Conservation (phyloP, 2,329 filamentous ascomycete genomes). For the Ceratocystis lukuohia region DNA sequence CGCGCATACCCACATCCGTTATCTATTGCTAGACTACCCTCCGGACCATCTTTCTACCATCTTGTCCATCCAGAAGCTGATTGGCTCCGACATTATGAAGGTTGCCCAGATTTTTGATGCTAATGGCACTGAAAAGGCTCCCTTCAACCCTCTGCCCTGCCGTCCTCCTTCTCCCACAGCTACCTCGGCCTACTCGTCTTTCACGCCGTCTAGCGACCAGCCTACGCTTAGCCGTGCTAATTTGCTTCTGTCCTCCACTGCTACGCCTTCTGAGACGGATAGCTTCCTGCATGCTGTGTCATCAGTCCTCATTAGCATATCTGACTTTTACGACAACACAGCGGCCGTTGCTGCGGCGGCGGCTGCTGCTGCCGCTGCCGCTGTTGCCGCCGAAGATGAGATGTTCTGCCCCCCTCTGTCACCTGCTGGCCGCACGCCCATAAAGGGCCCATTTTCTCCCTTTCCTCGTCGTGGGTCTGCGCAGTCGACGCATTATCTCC, state of each 20-base stretch:
- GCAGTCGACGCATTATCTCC: slow-evolving; percentile 10
- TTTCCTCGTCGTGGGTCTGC: slow-evolving; percentile 23
- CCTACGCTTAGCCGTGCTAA: slow-evolving; percentile 38
- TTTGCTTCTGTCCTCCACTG: slow-evolving; percentile 42
- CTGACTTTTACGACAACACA: slow-evolving; percentile 20
- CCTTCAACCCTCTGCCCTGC: slow-evolving; percentile 18
- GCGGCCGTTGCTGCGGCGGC: neutral
- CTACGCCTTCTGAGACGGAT: slow-evolving; percentile 40
- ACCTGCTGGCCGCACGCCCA: slow-evolving; percentile 23
- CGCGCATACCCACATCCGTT: slow-evolving; percentile 38
- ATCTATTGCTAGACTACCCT: slow-evolving; percentile 47
- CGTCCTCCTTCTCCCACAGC: slow-evolving; percentile 23
- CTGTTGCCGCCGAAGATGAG: neutral
- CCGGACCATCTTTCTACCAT: slow-evolving; percentile 43
- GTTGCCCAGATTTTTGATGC: slow-evolving; percentile 43
- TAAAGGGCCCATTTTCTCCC: slow-evolving; percentile 25
- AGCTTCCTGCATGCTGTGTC: slow-evolving; percentile 41
- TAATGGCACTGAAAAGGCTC: slow-evolving; percentile 23
- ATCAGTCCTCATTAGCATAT: slow-evolving; percentile 35
- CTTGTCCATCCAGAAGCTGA: slow-evolving; percentile 42
- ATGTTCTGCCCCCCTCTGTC: slow-evolving; percentile 14
- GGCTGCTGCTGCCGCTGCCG: neutral
- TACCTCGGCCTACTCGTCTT: slow-evolving; percentile 23
- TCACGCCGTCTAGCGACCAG: slow-evolving; percentile 20
- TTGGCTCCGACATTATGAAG: slow-evolving; percentile 44